Percentiles rank a stretch among this genome's conserved stretches.
Evolutionary conservation across 176 grass and related monocot species (phyloP).

Genomic region (Olyra latifolia): DNA sequence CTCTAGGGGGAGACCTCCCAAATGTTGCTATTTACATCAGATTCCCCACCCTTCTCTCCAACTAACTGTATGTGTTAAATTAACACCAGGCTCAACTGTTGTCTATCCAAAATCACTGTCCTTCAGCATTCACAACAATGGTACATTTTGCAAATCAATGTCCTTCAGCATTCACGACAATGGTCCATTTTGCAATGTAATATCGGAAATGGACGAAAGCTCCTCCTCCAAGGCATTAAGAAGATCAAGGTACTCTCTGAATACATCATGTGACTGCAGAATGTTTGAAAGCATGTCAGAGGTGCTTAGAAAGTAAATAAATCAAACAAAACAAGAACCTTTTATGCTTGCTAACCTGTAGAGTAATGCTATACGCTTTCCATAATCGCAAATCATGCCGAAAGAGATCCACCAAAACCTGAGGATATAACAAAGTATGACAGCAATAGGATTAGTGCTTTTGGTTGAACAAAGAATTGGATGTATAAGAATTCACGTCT

Average conservation of each 20-base stretch:
- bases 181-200: slow-evolving; percentile 59
- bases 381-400: slow-evolving; percentile 86
- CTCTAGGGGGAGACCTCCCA: slow-evolving; percentile 14
- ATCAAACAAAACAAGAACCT: neutral
- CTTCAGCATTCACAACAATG: slow-evolving; percentile 36
- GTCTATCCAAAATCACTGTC: neutral
- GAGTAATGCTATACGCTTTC: slow-evolving; percentile 91
- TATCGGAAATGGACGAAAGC: slow-evolving; percentile 69
- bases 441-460: slow-evolving; percentile 13
- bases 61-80: slow-evolving; percentile 44
- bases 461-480: slow-evolving; percentile 14
- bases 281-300: slow-evolving; percentile 37
- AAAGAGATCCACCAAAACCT: slow-evolving; percentile 99
- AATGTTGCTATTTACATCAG: slow-evolving; percentile 56
- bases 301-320: neutral
- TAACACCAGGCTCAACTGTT: slow-evolving; percentile 40
- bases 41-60: slow-evolving; percentile 21
- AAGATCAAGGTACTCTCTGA: slow-evolving; percentile 89
- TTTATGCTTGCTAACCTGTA: slow-evolving; percentile 61
- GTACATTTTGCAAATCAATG: slow-evolving; percentile 49
- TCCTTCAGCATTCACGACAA: slow-evolving; percentile 32
- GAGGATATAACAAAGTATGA: slow-evolving; percentile 23
- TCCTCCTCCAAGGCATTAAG: slow-evolving; percentile 82
- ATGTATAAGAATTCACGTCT: neutral
- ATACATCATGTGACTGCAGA: slow-evolving; percentile 80